Evolutionary conservation across 345 rosid species (phyloP), one percentile per base, ranked within the genome.

Genomic region (Hypericum androsaemum): DNA sequence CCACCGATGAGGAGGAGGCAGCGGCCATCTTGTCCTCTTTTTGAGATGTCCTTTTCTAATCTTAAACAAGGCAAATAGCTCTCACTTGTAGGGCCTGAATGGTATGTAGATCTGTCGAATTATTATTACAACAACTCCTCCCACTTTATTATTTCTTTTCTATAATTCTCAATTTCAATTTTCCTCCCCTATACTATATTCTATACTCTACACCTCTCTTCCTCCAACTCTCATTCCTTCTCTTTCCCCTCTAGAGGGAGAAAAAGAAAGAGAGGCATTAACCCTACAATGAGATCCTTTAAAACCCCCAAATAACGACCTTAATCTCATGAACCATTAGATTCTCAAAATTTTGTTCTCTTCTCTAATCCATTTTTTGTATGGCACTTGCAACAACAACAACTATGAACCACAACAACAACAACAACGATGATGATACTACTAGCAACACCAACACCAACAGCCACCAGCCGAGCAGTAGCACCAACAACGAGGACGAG

Each of bases 1-100:
- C 32, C 32, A 22, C 32, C 32, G 32, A 22, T 22, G 32, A 22
- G 32, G 32, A 52, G 12, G 62, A 63, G 69, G 65, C 54, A 56
- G 70, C 58, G 77, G 76, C 71, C 76, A 67, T 57, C 59, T 75
- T 76, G 80, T 73, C 77, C 59, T 63, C 61, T 22, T 37, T 40
- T 43, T 67, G 88, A 73, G 64, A 71, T 50, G 95, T 83, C 97
- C 63, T 58, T 83, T 67, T 87, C 98, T 70, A 62, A 49, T 68
- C 79, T 67, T 74, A 47, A 75, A 77, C 50, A 53, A 67, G 40
- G 48, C 16, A 53, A 59, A 59, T 63, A 35, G 52, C 62, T 8
- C 48, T 52, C 41, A 22, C 47, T 12, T 69, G 80, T 74, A 64
- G 78, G 73, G 45, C 80, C 78, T 61, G 46, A 52, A 63, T 63